Conservation (phyloP, 192 early-diverging fungal genomes). For the Mortierella hygrophila region DNA sequence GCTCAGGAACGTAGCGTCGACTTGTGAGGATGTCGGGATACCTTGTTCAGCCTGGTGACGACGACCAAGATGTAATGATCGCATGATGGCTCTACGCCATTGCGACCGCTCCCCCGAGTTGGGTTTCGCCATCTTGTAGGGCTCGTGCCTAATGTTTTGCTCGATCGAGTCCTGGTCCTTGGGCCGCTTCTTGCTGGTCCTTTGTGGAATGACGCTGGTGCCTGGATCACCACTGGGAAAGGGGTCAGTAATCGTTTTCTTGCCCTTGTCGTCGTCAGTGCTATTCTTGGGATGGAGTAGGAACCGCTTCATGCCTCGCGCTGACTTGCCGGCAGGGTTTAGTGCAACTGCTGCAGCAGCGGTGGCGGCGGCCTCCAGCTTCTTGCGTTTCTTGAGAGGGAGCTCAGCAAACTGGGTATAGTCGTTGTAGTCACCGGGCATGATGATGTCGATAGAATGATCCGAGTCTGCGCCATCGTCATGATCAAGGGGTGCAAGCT, state of each 20-base stretch:
- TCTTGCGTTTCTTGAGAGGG: slow-evolving; percentile 46
- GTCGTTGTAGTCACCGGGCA: slow-evolving; percentile 44
- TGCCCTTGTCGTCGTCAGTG: neutral
- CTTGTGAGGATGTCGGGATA: neutral
- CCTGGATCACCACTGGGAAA: neutral
- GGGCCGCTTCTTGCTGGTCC: slow-evolving; percentile 35
- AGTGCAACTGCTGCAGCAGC: slow-evolving; percentile 22
- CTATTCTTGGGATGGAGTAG: slow-evolving; percentile 3
- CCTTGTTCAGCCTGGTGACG: neutral
- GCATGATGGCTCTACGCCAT: slow-evolving; percentile 45
- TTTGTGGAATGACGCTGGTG: neutral
- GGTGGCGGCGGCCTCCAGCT: slow-evolving; percentile 39
- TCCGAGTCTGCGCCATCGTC: slow-evolving; percentile 29
- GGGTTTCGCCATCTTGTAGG: slow-evolving; percentile 36
- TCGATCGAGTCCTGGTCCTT: slow-evolving; percentile 51
- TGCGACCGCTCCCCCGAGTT: slow-evolving; percentile 29
- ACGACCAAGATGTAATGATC: slow-evolving; percentile 37
- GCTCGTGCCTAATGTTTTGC: slow-evolving; percentile 14
- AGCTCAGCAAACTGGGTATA: slow-evolving; percentile 55
- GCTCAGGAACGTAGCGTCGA: neutral
- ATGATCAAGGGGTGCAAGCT: slow-evolving; percentile 2
- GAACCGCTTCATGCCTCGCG: slow-evolving; percentile 32
- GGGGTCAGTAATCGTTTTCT: neutral
- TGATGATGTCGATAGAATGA: slow-evolving; percentile 46
- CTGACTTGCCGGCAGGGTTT: neutral